Evolutionary conservation across 73 alveolate species (phyloP).

Genomic region (Urostyla sp.): DNA sequence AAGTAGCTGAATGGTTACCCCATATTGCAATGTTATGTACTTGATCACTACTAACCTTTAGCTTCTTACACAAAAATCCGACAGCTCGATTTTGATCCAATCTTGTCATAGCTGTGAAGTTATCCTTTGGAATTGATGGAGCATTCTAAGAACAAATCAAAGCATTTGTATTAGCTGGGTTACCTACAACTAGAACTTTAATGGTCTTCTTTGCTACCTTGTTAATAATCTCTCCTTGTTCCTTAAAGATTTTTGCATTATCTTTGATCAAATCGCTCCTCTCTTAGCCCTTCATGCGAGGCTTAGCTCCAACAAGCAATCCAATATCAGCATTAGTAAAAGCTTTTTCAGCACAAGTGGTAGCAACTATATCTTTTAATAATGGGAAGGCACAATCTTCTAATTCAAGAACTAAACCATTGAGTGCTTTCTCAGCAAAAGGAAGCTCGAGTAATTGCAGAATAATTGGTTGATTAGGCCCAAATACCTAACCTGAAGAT

Average conservation of each 20-base stretch:
- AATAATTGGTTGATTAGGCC: conserved; percentile 65
- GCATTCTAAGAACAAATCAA: conserved; percentile 81
- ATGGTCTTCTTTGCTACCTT: conserved; percentile 84
- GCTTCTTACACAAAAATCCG: conserved; percentile 61
- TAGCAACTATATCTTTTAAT: conserved; percentile 68
- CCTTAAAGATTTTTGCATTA: conserved; percentile 86
- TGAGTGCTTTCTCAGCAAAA: conserved; percentile 67
- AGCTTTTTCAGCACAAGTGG: conserved; percentile 83
- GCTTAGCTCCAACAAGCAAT: conserved; percentile 92
- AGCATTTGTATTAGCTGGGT: conserved; percentile 94
- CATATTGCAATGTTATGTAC: conserved; percentile 78
- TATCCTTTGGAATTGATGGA: conserved; percentile 82
- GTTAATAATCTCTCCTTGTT: conserved; percentile 85
- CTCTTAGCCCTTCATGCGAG: conserved; percentile 93
- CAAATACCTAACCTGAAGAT: conserved; percentile 78
- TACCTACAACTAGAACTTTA: conserved; percentile 89
- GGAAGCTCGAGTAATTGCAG: conserved; percentile 87
- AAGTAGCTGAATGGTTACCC: conserved; percentile 94
- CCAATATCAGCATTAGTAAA: conserved; percentile 88
- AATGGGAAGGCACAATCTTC: conserved; percentile 87
- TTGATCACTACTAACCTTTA: conserved; percentile 55
- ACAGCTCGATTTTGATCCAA: conserved; percentile 91
- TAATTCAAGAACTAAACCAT: conserved; percentile 89
- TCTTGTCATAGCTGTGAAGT: conserved; percentile 87
- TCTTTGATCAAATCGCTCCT: conserved; percentile 86